Percentiles rank a stretch among this genome's conserved stretches.
Conservation (phyloP, 352 stramenopile species). For the Globisporangium carolinianum region DNA sequence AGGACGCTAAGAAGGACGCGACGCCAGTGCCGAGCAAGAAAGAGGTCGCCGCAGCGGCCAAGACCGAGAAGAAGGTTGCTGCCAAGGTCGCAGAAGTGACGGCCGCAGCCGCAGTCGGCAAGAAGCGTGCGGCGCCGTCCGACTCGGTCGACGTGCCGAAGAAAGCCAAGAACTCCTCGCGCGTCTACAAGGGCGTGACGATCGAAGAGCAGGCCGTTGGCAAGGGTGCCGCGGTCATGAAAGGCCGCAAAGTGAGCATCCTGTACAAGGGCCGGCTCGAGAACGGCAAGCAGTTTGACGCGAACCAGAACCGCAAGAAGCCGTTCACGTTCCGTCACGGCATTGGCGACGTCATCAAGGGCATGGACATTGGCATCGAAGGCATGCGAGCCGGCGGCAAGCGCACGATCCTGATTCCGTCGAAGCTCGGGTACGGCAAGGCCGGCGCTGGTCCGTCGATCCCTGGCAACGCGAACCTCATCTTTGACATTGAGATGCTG, state of each 20-base stretch:
- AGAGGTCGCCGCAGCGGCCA: slow-evolving; percentile 20
- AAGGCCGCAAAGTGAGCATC: slow-evolving; percentile 74
- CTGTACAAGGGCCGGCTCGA: slow-evolving; percentile 72
- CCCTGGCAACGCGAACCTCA: slow-evolving; percentile 89
- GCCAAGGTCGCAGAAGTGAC: slow-evolving; percentile 49
- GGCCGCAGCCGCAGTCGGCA: slow-evolving; percentile 25
- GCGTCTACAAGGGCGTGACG: slow-evolving; percentile 70
- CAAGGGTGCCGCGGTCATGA: slow-evolving; percentile 51
- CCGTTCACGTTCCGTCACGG: slow-evolving; percentile 82
- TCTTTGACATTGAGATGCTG: slow-evolving; percentile 93
- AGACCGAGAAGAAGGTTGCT: slow-evolving; percentile 48
- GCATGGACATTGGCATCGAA: slow-evolving; percentile 93
- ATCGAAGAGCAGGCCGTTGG: slow-evolving; percentile 72
- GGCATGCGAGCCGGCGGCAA: slow-evolving; percentile 86
- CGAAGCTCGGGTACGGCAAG: slow-evolving; percentile 92
- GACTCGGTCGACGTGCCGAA: slow-evolving; percentile 66
- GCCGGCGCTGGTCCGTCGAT: slow-evolving; percentile 75
- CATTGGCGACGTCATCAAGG: slow-evolving; percentile 91
- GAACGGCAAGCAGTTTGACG: slow-evolving; percentile 85
- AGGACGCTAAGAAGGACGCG: slow-evolving; percentile 22
- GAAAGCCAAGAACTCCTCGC: slow-evolving; percentile 57
- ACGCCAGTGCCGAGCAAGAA: slow-evolving; percentile 28
- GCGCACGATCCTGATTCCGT: slow-evolving; percentile 90
- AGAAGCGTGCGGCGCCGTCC: slow-evolving; percentile 59
- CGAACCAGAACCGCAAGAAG: slow-evolving; percentile 72